phyloP scores from a whole-genome alignment of 1,139 yeast species.

The Lodderomyces margitis region DNA sequence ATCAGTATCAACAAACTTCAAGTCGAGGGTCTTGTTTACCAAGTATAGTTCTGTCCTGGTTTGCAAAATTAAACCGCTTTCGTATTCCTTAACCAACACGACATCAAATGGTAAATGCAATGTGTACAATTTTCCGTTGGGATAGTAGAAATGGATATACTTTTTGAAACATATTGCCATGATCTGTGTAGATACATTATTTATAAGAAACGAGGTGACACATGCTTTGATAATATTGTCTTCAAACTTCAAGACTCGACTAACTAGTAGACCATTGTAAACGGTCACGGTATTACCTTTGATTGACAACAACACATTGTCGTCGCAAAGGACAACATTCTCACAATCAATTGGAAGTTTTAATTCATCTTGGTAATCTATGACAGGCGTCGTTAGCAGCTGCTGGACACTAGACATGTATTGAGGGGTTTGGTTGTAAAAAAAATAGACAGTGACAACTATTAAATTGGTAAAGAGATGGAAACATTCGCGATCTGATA shows the following conservation, averaged over 20 bases:
- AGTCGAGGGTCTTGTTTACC: conserved; percentile 3
- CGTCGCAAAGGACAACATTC: conserved; percentile 23
- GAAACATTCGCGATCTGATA: too few relatives aligned
- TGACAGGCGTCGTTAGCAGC: conserved; percentile 8
- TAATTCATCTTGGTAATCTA: conserved; percentile 14
- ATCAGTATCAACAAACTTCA: conserved; percentile 7
- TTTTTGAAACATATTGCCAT: conserved; percentile 52
- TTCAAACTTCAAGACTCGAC: conserved; percentile 50
- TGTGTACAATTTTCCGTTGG: conserved; percentile 55
- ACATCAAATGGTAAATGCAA: conserved; percentile 65
- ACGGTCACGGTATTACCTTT: conserved; percentile 22
- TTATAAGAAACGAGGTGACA: conserved; percentile 38
- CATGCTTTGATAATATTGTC: conserved; percentile 49
- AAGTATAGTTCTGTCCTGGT: conserved; percentile 27
- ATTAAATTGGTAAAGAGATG: too few relatives aligned
- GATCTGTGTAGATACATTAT: conserved; percentile 7
- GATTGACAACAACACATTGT: conserved; percentile 30
- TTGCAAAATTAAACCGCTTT: conserved; percentile 64
- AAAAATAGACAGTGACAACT: too few relatives aligned
- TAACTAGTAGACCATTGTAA: conserved; percentile 13
- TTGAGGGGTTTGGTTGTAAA: conserved; percentile 2
- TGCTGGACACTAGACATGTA: conserved; percentile 3
- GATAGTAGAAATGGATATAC: conserved; percentile 55
- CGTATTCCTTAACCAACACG: conserved; percentile 55
- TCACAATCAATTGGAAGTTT: conserved; percentile 18